Conservation (phyloP, 768 basidiomycete genomes). For the Mycena haematopus region DNA sequence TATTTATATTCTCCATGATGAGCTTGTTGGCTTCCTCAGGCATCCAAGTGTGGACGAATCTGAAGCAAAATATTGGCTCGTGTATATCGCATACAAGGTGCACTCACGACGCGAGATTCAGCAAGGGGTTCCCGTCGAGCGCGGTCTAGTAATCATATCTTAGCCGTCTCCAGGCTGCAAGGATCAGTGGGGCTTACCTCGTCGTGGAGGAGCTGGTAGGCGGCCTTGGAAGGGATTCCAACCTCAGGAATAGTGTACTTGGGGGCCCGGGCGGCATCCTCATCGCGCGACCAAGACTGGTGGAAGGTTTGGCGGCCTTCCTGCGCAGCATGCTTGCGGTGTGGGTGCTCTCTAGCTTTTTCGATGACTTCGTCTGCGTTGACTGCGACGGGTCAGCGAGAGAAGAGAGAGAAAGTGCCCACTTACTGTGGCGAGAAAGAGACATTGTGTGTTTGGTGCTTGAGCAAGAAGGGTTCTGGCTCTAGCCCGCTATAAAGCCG, state of each 20-base stretch:
- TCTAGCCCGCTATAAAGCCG: too few relatives aligned
- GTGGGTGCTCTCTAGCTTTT: conserved; percentile 45
- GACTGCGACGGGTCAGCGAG: conserved; percentile 37
- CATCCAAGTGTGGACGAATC: conserved; percentile 66
- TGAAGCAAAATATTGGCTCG: conserved; percentile 21
- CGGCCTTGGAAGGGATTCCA: conserved; percentile 51
- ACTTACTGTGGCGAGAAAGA: conserved; percentile 48
- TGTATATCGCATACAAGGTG: conserved; percentile 4
- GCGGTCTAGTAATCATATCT: conserved; percentile 55
- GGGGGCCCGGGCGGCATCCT: conserved; percentile 45
- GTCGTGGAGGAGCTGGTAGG: conserved; percentile 51
- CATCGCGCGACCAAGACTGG: conserved; percentile 48
- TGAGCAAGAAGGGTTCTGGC: not conserved
- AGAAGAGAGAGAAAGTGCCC: too few relatives aligned
- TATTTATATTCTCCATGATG: conserved; percentile 67
- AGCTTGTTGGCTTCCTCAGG: conserved; percentile 58
- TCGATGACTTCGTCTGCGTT: conserved; percentile 58
- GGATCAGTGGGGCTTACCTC: too few relatives aligned
- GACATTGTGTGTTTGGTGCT: conserved; percentile 36
- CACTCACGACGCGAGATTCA: conserved; percentile 72
- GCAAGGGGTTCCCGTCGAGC: conserved; percentile 61
- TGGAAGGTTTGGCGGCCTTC: conserved; percentile 37
- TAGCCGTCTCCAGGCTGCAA: too few relatives aligned
- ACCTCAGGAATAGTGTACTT: conserved; percentile 53
- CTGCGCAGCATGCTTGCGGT: conserved; percentile 41